Evolutionary conservation across 208 protist genomes (phyloP).

Genomic region (Lotmaria passim): DNA sequence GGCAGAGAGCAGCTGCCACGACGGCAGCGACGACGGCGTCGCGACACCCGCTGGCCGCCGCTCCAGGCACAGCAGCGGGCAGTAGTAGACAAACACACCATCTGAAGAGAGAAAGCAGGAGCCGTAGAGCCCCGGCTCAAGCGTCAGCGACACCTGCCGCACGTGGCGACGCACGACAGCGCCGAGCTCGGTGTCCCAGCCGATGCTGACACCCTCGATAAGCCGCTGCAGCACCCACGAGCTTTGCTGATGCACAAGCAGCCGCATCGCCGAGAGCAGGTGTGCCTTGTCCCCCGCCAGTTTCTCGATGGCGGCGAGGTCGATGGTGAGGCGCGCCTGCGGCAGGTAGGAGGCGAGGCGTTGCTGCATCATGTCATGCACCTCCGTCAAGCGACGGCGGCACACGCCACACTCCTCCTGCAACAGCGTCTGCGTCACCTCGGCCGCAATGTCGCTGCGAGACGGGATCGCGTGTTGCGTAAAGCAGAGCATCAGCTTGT

Average conservation of each 20-base stretch:
- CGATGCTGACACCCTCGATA: constrained; percentile 68
- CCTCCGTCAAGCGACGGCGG: constrained; percentile 45
- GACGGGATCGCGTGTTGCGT: constrained; percentile 40
- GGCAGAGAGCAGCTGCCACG: constrained; percentile 72
- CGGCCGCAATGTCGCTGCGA: constrained; percentile 49
- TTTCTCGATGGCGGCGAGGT: constrained; percentile 42
- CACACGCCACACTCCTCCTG: constrained; percentile 49
- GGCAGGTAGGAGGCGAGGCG: constrained; percentile 60
- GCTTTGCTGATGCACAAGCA: constrained; percentile 72
- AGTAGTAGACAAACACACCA: constrained; percentile 68
- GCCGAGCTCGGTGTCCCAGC: constrained; percentile 80
- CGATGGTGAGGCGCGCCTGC: constrained; percentile 47
- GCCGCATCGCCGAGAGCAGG: constrained; percentile 58
- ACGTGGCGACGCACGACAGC: constrained; percentile 64
- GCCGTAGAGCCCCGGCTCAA: constrained; percentile 50
- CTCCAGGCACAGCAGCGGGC: constrained; percentile 70
- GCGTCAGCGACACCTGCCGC: constrained; percentile 52
- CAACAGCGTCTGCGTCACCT: constrained; percentile 45
- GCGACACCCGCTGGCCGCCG: constrained; percentile 24
- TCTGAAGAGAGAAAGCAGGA: constrained; percentile 53
- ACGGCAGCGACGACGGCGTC: constrained; percentile 34
- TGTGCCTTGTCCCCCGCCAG: constrained; percentile 47
- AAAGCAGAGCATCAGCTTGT: constrained; percentile 83
- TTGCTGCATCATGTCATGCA: constrained; percentile 50
- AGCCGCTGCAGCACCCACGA: constrained; percentile 75